Evolutionary conservation across 306 rosid genomes (phyloP).

Genomic region (Quercus suber): DNA sequence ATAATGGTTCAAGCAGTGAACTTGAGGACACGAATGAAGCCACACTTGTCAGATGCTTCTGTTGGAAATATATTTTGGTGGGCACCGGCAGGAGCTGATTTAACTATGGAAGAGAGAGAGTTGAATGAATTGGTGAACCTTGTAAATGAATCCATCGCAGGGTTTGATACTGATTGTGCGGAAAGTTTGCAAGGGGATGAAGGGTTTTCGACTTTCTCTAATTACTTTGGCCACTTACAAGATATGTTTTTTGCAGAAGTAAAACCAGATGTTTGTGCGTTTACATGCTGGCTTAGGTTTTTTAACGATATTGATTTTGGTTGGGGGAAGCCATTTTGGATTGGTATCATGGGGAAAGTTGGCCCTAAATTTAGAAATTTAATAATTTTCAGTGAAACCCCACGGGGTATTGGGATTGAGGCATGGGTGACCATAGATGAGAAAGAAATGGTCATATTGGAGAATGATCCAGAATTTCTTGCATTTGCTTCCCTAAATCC

Average conservation of each 20-base stretch:
- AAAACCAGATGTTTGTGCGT: slow-evolving; percentile 17
- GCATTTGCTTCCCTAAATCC: no score
- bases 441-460: slow-evolving; percentile 5
- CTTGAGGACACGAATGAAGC: slow-evolving; percentile 32
- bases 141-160: background rate
- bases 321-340: slow-evolving; percentile 46
- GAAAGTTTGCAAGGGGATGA: slow-evolving; percentile 31
- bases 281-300: slow-evolving; percentile 42
- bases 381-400: slow-evolving; percentile 28
- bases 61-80: background rate
- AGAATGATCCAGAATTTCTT: no score
- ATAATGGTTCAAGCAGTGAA: slow-evolving; percentile 32
- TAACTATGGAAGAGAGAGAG: background rate
- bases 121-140: background rate
- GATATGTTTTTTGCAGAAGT: slow-evolving; percentile 1
- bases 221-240: slow-evolving; percentile 25
- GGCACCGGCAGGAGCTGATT: background rate
- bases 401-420: slow-evolving; percentile 33
- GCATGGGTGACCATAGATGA: slow-evolving; percentile 48
- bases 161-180: background rate
- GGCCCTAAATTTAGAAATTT: no score
- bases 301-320: slow-evolving; percentile 50
- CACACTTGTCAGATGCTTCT: no score
- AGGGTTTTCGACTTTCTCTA: slow-evolving; percentile 27
- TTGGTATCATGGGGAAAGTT: no score